phyloP scores from a whole-genome alignment of 202 grass and related monocot genomes.

The Setaria viridis region DNA sequence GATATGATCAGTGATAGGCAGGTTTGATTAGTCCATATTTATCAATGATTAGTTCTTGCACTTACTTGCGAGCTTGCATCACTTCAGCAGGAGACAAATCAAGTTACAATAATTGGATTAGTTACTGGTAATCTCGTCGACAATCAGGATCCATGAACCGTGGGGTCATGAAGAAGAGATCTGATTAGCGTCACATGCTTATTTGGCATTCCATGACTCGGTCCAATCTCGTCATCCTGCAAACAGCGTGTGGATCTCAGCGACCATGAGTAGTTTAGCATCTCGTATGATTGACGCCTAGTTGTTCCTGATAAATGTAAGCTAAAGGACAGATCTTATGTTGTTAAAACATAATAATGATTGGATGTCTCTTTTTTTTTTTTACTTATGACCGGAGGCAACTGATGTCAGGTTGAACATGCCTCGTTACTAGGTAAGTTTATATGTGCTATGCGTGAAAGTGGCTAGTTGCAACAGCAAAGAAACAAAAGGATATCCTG shows the following conservation, averaged over 20 bases:
- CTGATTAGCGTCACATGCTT: not conserved
- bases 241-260: slow-evolving; percentile 32
- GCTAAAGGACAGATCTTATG: slow-evolving; percentile 26
- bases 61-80: slow-evolving; percentile 8
- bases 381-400: slow-evolving; percentile 17
- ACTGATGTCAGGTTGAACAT: slow-evolving; percentile 24
- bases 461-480: not conserved
- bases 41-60: slow-evolving; percentile 4
- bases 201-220: not conserved
- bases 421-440: not conserved
- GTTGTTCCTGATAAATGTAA: slow-evolving; percentile 12
- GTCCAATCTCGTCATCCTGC: slow-evolving; percentile 1
- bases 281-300: slow-evolving; percentile 21
- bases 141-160: slow-evolving; percentile 28
- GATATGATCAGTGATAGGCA: not conserved
- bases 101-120: not conserved
- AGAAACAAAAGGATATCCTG: slow-evolving; percentile 4
- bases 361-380: slow-evolving; percentile 21
- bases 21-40: slow-evolving; percentile 3
- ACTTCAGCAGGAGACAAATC: not conserved
- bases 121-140: not conserved
- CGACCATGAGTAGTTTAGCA: slow-evolving; percentile 3
- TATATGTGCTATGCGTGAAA: not conserved
- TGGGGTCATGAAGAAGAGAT: not conserved
- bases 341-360: slow-evolving; percentile 30